Conservation (phyloP, 208 protist genomes). For the Leishmania arabica region DNA sequence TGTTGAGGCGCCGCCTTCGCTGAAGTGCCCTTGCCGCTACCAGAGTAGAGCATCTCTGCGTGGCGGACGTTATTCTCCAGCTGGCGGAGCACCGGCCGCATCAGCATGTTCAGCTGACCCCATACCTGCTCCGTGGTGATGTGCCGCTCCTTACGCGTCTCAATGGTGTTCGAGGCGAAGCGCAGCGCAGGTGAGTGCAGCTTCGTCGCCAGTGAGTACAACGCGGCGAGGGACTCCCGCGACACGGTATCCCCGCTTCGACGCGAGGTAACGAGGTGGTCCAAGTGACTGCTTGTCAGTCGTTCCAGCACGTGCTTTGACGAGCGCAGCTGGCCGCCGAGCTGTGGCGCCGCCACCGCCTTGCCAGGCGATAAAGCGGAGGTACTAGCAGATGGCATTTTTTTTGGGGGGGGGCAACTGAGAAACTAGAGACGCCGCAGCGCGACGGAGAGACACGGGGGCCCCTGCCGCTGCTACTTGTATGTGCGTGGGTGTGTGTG, state of each 20-base stretch:
- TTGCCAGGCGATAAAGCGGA: constrained; percentile 1
- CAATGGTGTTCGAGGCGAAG: constrained; percentile 58
- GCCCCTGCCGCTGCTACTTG: not conserved
- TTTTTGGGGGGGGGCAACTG: not conserved
- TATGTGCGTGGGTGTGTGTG: not conserved
- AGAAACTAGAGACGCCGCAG: not conserved
- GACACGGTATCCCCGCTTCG: constrained; percentile 38
- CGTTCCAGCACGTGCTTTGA: constrained; percentile 32
- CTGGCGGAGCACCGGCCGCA: constrained; percentile 78
- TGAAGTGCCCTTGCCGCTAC: not conserved
- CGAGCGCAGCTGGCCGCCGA: constrained; percentile 28
- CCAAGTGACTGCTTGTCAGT: constrained; percentile 31
- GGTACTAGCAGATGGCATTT: constrained; percentile 5
- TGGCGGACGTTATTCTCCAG: constrained; percentile 67
- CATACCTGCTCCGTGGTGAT: constrained; percentile 89
- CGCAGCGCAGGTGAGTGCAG: constrained; percentile 75
- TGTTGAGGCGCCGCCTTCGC: constrained; percentile 1
- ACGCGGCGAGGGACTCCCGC: constrained; percentile 67
- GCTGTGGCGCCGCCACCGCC: constrained; percentile 7
- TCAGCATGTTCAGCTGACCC: constrained; percentile 82
- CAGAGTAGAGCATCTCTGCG: constrained; percentile 47
- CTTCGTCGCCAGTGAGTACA: constrained; percentile 75
- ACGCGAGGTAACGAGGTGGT: constrained; percentile 52
- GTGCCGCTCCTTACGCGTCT: constrained; percentile 58
- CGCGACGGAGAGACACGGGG: not conserved